Percentiles rank a stretch among this genome's conserved stretches.
These are phyloP conservation scores for Candida rishiriensis DNA, from an alignment of 805 yeast genomes.

Conservation along the genomic window DNA sequence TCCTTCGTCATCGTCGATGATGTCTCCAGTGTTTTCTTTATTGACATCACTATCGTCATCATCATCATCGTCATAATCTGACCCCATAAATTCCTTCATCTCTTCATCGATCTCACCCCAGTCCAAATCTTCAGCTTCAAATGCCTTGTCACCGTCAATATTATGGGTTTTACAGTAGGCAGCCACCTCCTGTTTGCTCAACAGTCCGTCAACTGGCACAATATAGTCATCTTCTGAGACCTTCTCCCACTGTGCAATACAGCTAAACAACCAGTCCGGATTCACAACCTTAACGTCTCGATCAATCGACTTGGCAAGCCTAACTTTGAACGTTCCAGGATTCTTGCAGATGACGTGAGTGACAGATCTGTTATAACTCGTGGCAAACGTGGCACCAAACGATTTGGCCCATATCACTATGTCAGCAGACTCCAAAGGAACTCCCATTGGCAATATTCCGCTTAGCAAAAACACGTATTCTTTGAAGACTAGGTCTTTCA, in stretches of 20 bases:
- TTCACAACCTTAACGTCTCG: slow-evolving; percentile 71
- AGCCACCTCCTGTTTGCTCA: slow-evolving; percentile 42
- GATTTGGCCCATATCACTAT: slow-evolving; percentile 89
- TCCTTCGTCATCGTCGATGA: slow-evolving; percentile 27
- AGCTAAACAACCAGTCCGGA: slow-evolving; percentile 89
- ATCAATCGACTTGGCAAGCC: slow-evolving; percentile 63
- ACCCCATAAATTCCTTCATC: slow-evolving; percentile 45
- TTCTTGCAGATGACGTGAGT: slow-evolving; percentile 87
- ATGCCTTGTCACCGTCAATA: slow-evolving; percentile 36
- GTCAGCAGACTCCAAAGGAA: slow-evolving; percentile 67
- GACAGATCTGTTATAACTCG: slow-evolving; percentile 64
- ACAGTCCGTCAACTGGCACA: slow-evolving; percentile 46
- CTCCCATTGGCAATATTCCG: slow-evolving; percentile 86
- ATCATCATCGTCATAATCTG: slow-evolving; percentile 40
- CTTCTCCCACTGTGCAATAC: slow-evolving; percentile 73
- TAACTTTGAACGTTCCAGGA: slow-evolving; percentile 78
- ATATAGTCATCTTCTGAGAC: slow-evolving; percentile 58
- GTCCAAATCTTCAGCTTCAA: slow-evolving; percentile 41
- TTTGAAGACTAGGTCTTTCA: slow-evolving; percentile 64
- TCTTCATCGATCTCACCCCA: slow-evolving; percentile 54
- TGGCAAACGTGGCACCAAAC: slow-evolving; percentile 83
- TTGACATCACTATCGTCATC: no score
- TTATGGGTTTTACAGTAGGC: slow-evolving; percentile 34
- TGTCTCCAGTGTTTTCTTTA: slow-evolving; percentile 35
- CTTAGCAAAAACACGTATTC: slow-evolving; percentile 74